Evolutionary conservation across 257 asterid species (phyloP).

Genomic region (Primulina huaijiensis): DNA sequence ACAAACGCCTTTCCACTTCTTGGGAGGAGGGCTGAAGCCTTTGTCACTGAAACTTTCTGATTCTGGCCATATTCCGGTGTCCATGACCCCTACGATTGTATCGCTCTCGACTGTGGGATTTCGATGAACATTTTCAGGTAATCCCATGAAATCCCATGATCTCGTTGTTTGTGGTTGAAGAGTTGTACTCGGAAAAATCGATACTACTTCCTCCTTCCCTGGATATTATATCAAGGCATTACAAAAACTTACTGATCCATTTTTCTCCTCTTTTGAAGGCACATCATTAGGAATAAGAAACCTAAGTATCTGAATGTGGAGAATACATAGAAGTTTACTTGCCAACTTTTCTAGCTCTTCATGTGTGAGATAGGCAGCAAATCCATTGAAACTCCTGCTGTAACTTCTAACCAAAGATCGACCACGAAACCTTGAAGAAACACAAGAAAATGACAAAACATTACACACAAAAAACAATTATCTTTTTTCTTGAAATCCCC

Average conservation of each 20-base stretch:
- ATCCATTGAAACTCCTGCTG: constrained; percentile 37
- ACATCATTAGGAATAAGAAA: background rate
- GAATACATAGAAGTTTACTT: constrained; percentile 11
- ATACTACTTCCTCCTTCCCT: constrained; percentile 31
- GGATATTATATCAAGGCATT: background rate
- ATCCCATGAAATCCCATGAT: constrained; percentile 49
- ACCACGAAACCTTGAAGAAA: too few species aligned
- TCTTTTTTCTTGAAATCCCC: too few species aligned
- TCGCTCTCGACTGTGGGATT: constrained; percentile 34
- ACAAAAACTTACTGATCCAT: background rate
- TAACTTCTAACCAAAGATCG: constrained; percentile 33
- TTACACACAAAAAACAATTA: too few species aligned
- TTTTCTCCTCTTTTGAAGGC: background rate
- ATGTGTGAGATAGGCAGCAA: constrained; percentile 35
- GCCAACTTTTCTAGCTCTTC: constrained; percentile 35
- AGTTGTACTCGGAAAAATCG: constrained; percentile 33
- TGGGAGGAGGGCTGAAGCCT: constrained; percentile 39
- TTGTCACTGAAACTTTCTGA: constrained; percentile 34
- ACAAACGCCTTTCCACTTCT: constrained; percentile 48
- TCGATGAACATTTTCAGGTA: constrained; percentile 21
- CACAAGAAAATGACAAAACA: too few species aligned
- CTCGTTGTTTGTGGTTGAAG: constrained; percentile 35
- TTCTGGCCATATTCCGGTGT: constrained; percentile 45
- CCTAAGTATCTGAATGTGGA: background rate
- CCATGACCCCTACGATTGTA: constrained; percentile 39